These are phyloP conservation scores for Malus domestica DNA, from an alignment of 306 rosid genomes.

Conservation along the genomic window ASM211411v1 NC_041792.1:22090407-22090906, in stretches of 20 bases:
- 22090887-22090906: neutral
- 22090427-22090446: slow-evolving; percentile 42
- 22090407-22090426: slow-evolving; percentile 33
- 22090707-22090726: neutral
- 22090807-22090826: neutral
- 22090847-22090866: neutral
- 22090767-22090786: neutral
- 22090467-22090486: slow-evolving; percentile 47
- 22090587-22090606: slow-evolving; percentile 13
- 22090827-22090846: neutral
- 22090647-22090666: neutral
- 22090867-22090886: neutral
- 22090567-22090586: slow-evolving; percentile 16
- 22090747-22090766: neutral
- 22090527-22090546: slow-evolving; percentile 36
- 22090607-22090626: slow-evolving; percentile 23
- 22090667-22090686: neutral
- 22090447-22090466: slow-evolving; percentile 40
- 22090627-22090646: neutral
- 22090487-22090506: slow-evolving; percentile 27
- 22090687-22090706: neutral
- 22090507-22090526: slow-evolving; percentile 52
- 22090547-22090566: slow-evolving; percentile 30
- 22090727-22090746: neutral
- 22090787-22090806: neutral